Conservation (phyloP, 2,329 filamentous ascomycete species). For the Reticulascus tulasneorum region DNA sequence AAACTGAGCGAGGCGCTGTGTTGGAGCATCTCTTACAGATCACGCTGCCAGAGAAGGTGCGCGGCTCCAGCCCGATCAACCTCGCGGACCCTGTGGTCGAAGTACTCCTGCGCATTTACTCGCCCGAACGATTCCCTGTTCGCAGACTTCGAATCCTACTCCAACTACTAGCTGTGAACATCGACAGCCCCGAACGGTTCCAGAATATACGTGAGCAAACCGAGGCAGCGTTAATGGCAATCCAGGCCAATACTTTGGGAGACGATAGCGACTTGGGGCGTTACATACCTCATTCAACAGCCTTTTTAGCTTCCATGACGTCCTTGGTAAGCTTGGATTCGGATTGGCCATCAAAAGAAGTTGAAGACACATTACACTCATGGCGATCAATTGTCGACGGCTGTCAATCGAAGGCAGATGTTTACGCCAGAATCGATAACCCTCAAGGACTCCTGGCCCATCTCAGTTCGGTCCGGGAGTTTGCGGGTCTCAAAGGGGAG, state of each 20-base stretch:
- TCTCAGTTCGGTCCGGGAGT: slow-evolving; percentile 47
- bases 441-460: slow-evolving; percentile 44
- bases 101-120: slow-evolving; percentile 46
- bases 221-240: slow-evolving; percentile 30
- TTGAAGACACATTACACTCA: slow-evolving; percentile 31
- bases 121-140: slow-evolving; percentile 46
- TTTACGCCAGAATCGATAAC: slow-evolving; percentile 45
- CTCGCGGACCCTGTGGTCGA: slow-evolving; percentile 43
- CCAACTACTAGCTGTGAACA: slow-evolving; percentile 41
- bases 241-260: slow-evolving; percentile 31
- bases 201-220: slow-evolving; percentile 35
- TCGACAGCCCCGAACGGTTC: slow-evolving; percentile 40
- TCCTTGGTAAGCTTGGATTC: slow-evolving; percentile 35
- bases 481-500: slow-evolving; percentile 48
- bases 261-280: slow-evolving; percentile 41
- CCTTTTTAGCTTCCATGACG: slow-evolving; percentile 39
- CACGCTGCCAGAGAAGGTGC: slow-evolving; percentile 30
- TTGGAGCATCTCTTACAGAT: slow-evolving; percentile 58
- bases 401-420: slow-evolving; percentile 33
- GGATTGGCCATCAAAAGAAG: slow-evolving; percentile 23
- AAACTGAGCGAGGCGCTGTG: slow-evolving; percentile 50
- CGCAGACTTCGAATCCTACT: slow-evolving; percentile 49
- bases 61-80: slow-evolving; percentile 23
- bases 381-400: slow-evolving; percentile 41
- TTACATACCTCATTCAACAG: slow-evolving; percentile 46